A percentile compares a stretch with the other conserved stretches of the same genome.
These are phyloP conservation scores for Chaetoceros muelleri DNA, from an alignment of 108 stramenopile genomes.

Conservation along the genomic window DNA sequence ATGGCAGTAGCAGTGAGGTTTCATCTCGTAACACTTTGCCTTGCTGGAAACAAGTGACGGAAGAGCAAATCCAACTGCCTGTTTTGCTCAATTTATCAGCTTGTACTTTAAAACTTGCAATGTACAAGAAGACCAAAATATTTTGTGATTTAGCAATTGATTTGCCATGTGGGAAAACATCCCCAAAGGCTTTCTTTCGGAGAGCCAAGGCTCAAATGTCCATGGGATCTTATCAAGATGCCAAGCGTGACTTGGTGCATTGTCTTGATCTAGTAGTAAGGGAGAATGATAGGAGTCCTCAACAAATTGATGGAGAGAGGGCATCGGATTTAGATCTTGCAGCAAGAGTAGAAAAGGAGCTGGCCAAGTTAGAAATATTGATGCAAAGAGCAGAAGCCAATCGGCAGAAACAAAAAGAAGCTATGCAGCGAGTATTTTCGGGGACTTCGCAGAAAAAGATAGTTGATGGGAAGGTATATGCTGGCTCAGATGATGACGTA, in stretches of 20 bases:
- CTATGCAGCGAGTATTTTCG: too few relatives aligned
- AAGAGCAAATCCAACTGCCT: constrained; percentile 51
- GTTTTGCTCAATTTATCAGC: constrained; percentile 77
- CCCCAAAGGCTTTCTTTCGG: constrained; percentile 57
- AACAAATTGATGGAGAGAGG: background rate
- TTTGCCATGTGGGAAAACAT: constrained; percentile 13
- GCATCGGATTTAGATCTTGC: constrained; percentile 10
- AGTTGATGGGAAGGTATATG: too few relatives aligned
- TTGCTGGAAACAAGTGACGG: constrained; percentile 7
- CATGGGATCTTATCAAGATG: constrained; percentile 41
- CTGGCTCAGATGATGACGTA: too few relatives aligned
- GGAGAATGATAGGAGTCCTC: background rate
- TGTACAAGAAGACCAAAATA: constrained; percentile 58
- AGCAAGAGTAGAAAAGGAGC: constrained; percentile 27
- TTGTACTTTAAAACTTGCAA: constrained; percentile 63
- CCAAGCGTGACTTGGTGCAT: constrained; percentile 36
- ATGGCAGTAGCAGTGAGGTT: too few relatives aligned
- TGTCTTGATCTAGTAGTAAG: constrained; percentile 21
- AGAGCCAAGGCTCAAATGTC: constrained; percentile 57
- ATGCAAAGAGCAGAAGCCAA: constrained; percentile 21
- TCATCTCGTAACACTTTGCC: background rate
- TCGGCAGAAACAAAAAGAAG: constrained; percentile 21
- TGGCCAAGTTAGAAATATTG: constrained; percentile 8
- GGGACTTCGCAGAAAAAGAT: too few relatives aligned
- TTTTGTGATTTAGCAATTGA: constrained; percentile 68